Percentiles rank a stretch among this genome's conserved stretches.
Evolutionary conservation across 148 eudicot genomes (phyloP).

Genomic region (Nepenthes gracilis): DNA sequence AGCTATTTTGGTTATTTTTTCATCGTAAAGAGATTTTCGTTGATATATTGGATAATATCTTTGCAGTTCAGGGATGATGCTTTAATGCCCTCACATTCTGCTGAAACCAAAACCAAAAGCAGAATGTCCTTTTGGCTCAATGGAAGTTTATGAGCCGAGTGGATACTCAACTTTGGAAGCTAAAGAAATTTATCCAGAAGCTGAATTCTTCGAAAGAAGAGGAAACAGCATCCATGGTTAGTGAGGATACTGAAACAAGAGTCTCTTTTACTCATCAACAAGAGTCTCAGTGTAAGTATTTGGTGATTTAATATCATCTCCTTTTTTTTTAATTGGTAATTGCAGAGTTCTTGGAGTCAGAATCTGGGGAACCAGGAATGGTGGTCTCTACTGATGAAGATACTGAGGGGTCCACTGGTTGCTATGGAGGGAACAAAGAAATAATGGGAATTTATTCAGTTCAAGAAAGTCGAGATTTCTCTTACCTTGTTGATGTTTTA

Average conservation of each 20-base stretch:
- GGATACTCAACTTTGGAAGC: background rate
- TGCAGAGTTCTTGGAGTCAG: conserved; percentile 31
- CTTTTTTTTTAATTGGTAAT: background rate
- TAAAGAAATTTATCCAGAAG: background rate
- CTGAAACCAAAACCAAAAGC: background rate
- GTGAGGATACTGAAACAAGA: conserved; percentile 6
- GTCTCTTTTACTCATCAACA: background rate
- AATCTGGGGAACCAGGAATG: conserved; percentile 47
- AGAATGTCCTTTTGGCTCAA: background rate
- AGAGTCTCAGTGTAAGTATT: no score
- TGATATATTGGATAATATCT: background rate
- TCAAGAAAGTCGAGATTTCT: conserved; percentile 39
- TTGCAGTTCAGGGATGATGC: background rate
- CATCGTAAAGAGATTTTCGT: no score
- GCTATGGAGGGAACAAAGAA: conserved; percentile 15
- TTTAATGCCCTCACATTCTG: background rate
- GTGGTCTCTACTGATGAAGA: conserved; percentile 51
- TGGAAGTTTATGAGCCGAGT: background rate
- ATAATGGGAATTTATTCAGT: conserved; percentile 19
- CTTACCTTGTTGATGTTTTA: conserved; percentile 68
- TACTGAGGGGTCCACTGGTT: conserved; percentile 18
- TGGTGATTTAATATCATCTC: background rate
- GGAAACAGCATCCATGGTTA: conserved; percentile 28
- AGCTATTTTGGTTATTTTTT: no score
- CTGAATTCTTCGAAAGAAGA: background rate